Evolutionary conservation across 768 basidiomycete genomes (phyloP).

Genomic region (Dentipellis sp.): DNA sequence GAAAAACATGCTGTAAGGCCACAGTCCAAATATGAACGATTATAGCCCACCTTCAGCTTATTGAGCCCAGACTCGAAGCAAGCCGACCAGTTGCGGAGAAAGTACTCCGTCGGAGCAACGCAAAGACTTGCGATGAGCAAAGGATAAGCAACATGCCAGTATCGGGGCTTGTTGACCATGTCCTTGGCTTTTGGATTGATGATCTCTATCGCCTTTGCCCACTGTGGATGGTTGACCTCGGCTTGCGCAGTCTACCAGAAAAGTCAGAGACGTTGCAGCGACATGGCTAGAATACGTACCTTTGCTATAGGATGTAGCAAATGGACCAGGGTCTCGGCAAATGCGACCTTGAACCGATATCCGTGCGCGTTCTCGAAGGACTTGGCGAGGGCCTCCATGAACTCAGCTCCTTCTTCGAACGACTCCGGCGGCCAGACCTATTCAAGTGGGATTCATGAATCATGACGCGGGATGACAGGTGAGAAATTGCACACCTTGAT

Average conservation of each 20-base stretch:
- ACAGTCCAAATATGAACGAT: not conserved
- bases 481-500: conserved; percentile 49
- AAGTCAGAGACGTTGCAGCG: not conserved
- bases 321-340: conserved; percentile 72
- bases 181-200: conserved; percentile 78
- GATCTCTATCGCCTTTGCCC: conserved; percentile 84
- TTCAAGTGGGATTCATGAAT: not conserved
- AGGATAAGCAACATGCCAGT: conserved; percentile 84
- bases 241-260: conserved; percentile 74
- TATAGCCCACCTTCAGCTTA: conserved; percentile 64
- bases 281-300: conserved; percentile 32
- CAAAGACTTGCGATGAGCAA: conserved; percentile 77
- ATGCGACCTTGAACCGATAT: conserved; percentile 69
- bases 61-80: conserved; percentile 65
- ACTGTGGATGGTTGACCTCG: conserved; percentile 91
- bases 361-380: conserved; percentile 83
- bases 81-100: conserved; percentile 70
- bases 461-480: not conserved
- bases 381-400: conserved; percentile 74
- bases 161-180: conserved; percentile 82
- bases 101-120: conserved; percentile 79
- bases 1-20: not conserved
- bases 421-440: conserved; percentile 91
- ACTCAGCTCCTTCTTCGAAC: conserved; percentile 90
- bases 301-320: conserved; percentile 85